phyloP scores from a whole-genome alignment of 2,329 filamentous ascomycete species.

The Talaromyces sp. region DNA sequence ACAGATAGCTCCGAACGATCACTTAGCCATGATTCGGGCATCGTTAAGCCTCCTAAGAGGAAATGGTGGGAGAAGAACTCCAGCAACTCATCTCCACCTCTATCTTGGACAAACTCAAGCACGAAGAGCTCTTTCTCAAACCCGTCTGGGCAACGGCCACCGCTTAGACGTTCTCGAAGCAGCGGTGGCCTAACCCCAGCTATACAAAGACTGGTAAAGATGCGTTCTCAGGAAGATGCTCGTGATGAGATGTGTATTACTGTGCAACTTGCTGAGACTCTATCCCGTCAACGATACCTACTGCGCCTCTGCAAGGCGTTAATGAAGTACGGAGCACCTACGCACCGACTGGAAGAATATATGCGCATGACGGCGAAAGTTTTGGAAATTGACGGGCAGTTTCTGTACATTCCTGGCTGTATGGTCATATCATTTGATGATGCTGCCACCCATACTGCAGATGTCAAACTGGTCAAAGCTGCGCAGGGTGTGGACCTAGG shows the following conservation, averaged over 20 bases:
- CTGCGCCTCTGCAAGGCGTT: constrained; percentile 80
- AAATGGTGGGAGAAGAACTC: constrained; percentile 18
- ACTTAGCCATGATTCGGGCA: constrained; percentile 28
- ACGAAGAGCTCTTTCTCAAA: constrained; percentile 30
- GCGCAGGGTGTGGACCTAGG: constrained; percentile 46
- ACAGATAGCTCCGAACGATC: constrained; percentile 31
- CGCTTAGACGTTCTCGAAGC: constrained; percentile 37
- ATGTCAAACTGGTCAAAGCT: constrained; percentile 47
- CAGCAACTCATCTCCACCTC: constrained; percentile 25
- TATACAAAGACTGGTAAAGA: constrained; percentile 21
- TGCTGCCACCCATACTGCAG: constrained; percentile 46
- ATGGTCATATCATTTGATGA: constrained; percentile 91
- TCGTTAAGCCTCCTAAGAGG: constrained; percentile 22
- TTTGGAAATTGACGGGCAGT: constrained; percentile 84
- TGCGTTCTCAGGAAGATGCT: constrained; percentile 18
- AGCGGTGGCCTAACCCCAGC: constrained; percentile 33
- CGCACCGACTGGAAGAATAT: constrained; percentile 87
- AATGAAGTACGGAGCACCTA: constrained; percentile 90
- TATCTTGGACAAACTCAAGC: constrained; percentile 19
- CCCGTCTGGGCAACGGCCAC: constrained; percentile 26
- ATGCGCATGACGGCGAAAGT: constrained; percentile 86
- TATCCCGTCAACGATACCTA: constrained; percentile 79
- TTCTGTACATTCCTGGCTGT: constrained; percentile 85
- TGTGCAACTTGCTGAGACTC: constrained; percentile 64
- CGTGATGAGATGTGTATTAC: constrained; percentile 58